Evolutionary conservation across 768 basidiomycete genomes (phyloP), one percentile per base, ranked within the genome.

Genomic region (Lactifluus pinguis): DNA sequence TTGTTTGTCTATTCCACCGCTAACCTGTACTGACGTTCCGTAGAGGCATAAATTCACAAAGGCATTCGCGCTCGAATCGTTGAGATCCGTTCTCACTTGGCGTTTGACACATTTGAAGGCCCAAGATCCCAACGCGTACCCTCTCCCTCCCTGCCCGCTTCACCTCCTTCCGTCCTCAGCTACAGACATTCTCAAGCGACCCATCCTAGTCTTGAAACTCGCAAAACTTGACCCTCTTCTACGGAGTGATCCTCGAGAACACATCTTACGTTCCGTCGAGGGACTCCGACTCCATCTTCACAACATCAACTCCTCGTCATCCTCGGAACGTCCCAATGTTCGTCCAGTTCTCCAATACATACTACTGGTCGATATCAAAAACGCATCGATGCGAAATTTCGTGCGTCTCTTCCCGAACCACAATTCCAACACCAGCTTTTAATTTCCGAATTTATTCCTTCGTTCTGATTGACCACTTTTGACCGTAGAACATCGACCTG

Each of bases 31-130:
- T 25, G 25, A 25, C 25, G 25, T 25, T 25, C 25, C 36, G 21
- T 70, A 90, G 87, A 80, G 84, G 64, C 83, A 88, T 69, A 79
- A 81, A 61, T 89, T 86, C 65, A 83, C 79, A 42, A 75, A 75
- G 54, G 81, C 84, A 0, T 83, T 86, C 63, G 77, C 84, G 19
- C 69, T 86, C 67, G 81, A 86, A 72, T 78, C 81, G 38, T 74
- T 84, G 41, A 76, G 79, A 55, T 76, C 78, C 66, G 80, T 73
- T 58, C 72, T 86, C 17, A 67, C 80, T 54, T 86, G 85, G 85
- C 81, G 86, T 57, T 68, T 81, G 60, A 57, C 50, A 0, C 53
- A 67, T 21, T 30, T 72, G 52, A 49, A 49, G 29, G 29, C 29
- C 21, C 56, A 49, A 45, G 52, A 62, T 45, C 57, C 50, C 30